A percentile compares a stretch with the other conserved stretches of the same genome.
These are phyloP conservation scores for Hericium coralloides DNA, from an alignment of 768 basidiomycete species.

Conservation along the genomic window DNA sequence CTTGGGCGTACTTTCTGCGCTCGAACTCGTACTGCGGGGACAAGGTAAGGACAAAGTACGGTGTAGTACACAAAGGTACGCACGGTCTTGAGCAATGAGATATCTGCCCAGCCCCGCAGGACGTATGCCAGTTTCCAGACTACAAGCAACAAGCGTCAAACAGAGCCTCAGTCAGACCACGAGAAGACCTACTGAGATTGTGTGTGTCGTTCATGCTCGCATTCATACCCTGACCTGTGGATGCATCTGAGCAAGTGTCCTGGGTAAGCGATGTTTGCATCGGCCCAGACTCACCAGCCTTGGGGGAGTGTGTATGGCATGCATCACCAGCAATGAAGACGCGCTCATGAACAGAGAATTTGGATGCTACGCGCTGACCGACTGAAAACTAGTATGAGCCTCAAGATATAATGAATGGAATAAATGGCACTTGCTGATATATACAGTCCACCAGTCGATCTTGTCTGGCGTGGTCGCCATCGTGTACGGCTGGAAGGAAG, in stretches of 20 bases:
- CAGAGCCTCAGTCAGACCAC: not conserved
- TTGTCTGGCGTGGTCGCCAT: slow-evolving; percentile 21
- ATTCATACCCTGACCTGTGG: slow-evolving; percentile 43
- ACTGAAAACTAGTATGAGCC: slow-evolving; percentile 22
- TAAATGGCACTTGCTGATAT: slow-evolving; percentile 29
- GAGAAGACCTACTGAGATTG: slow-evolving; percentile 30
- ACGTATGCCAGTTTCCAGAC: slow-evolving; percentile 48
- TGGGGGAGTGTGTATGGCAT: slow-evolving; percentile 37
- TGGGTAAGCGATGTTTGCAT: not conserved
- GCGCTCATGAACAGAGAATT: slow-evolving; percentile 37
- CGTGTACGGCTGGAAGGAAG: slow-evolving; percentile 32
- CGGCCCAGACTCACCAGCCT: slow-evolving; percentile 25
- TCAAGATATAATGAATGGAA: not conserved
- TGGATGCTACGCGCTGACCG: slow-evolving; percentile 46
- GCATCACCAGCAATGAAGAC: slow-evolving; percentile 52
- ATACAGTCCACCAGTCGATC: slow-evolving; percentile 42
- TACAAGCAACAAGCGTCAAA: slow-evolving; percentile 1
- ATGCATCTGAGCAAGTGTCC: slow-evolving; percentile 16
- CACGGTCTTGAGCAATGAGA: slow-evolving; percentile 38
- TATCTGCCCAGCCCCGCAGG: slow-evolving; percentile 37
- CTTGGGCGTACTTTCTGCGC: slow-evolving; percentile 43
- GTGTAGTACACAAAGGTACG: slow-evolving; percentile 7
- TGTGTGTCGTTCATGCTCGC: slow-evolving; percentile 46
- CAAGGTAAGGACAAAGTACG: not conserved
- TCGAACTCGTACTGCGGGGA: slow-evolving; percentile 39